A percentile compares a stretch with the other conserved stretches of the same genome.
Evolutionary conservation across 345 rosid genomes (phyloP).

Genomic region (Toxicodendron radicans): DNA sequence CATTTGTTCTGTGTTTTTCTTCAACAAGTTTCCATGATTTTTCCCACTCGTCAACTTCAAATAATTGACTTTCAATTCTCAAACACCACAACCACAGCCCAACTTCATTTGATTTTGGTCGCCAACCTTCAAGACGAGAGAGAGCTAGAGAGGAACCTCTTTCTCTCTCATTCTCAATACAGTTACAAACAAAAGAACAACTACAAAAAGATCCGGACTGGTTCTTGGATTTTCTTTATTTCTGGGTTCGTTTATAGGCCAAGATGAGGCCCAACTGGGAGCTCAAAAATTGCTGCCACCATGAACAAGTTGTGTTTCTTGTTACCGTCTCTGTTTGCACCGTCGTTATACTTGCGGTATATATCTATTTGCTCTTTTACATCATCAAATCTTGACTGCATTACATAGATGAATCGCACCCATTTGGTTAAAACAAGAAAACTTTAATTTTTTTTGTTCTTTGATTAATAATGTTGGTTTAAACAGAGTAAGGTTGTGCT

Average conservation of each 20-base stretch:
- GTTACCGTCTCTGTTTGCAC: slow-evolving; percentile 55
- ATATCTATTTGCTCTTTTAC: background rate
- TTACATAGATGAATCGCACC: background rate
- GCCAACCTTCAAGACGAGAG: too few species aligned
- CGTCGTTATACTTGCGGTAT: slow-evolving; percentile 57
- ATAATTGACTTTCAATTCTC: too few species aligned
- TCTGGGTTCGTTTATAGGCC: background rate
- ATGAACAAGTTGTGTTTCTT: slow-evolving; percentile 59
- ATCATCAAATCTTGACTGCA: background rate
- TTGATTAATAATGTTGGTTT: background rate
- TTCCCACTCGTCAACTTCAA: too few species aligned
- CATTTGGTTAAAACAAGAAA: background rate
- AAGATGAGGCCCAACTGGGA: slow-evolving; percentile 53
- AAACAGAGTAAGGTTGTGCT: background rate
- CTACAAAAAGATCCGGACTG: background rate
- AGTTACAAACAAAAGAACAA: too few species aligned
- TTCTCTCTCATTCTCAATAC: too few species aligned
- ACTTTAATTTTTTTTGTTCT: background rate
- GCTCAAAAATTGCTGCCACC: slow-evolving; percentile 54
- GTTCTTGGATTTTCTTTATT: background rate
- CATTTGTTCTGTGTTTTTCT: too few species aligned
- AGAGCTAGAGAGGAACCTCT: too few species aligned
- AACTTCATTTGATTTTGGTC: too few species aligned
- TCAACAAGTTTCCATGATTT: too few species aligned
- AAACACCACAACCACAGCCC: too few species aligned